A percentile compares a stretch with the other conserved stretches of the same genome.
Evolutionary conservation across 768 basidiomycete species (phyloP).

Genomic region (Tulasnella sp.): DNA sequence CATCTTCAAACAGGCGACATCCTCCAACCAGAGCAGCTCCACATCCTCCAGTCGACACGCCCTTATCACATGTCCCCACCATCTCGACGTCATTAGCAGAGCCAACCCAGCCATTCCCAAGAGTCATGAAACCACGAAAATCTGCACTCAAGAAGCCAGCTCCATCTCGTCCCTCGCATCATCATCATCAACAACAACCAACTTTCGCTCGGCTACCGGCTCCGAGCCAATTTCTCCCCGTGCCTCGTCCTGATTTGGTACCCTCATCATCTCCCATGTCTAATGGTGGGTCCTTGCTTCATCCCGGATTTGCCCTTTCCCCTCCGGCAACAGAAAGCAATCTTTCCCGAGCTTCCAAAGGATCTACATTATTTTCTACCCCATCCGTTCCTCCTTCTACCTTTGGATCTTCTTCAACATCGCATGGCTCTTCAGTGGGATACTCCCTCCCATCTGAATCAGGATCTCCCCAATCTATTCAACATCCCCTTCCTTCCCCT

Average conservation of each 20-base stretch:
- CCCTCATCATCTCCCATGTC: background rate
- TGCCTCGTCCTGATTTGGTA: background rate
- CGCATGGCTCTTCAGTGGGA: no score
- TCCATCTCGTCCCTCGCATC: background rate
- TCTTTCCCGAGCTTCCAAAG: no score
- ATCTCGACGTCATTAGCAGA: conserved; percentile 11
- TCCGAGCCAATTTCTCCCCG: background rate
- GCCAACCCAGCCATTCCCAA: background rate
- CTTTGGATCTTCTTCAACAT: no score
- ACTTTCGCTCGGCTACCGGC: background rate
- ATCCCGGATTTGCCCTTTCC: background rate
- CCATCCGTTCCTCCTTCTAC: no score
- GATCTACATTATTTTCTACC: no score
- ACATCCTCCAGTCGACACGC: no score
- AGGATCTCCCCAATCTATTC: no score
- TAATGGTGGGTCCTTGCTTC: background rate
- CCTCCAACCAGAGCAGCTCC: no score
- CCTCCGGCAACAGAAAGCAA: conserved; percentile 1
- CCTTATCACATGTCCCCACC: no score
- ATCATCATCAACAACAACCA: background rate
- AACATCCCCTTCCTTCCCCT: no score
- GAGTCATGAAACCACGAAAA: background rate
- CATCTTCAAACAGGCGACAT: no score
- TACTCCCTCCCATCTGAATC: no score
- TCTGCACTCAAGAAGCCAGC: conserved; percentile 7